Base-by-base conservation (phyloP, 2,329 filamentous ascomycete genomes). In the Colletotrichum abscissum region DNA sequence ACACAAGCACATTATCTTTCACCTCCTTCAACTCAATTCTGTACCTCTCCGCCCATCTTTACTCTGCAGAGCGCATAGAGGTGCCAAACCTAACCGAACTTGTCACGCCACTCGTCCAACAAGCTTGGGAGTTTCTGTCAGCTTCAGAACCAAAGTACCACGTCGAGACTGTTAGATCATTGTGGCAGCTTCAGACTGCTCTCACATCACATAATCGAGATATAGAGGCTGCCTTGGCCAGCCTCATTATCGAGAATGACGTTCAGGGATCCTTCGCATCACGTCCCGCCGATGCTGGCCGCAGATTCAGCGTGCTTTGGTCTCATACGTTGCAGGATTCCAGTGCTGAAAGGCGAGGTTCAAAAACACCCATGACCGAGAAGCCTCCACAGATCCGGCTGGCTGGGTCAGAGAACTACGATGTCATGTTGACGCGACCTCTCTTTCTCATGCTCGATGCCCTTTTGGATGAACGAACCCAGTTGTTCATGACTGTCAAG, bases 81-180 rank as follows among this genome's bases (percentile, higher is more conserved):
- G 76, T 81, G 5, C 78, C 82, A n/a, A 87, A 91, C 28, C 79
- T 92, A 63, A 92, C 87, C 68, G 87, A 85, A 68, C 83, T 97
- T 9, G 89, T 96, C 5, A 87, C 90, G 24, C 87, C 90, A 33
- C 84, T 98, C 26, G 91, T 97, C 19, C 86, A 86, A 1, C 89
- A 92, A 69, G 88, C 96, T 0, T 99, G 97, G 97, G 82, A 85
- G 5, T 95, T 94, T 78, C 84, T 99, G 52, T 94, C 95, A 0
- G 92, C 94, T n/a, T 88, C 92, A 14, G 92, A 92, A 75, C 95
- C 95, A 0, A 98, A 98, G 79, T 97, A 96, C 76, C 97, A 98
- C 79, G 95, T 99, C 38, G 97, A 99, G 84, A 92, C 95, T 22
- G 94, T 97, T 9, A 91, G 94, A 70, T 93, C 92, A 76, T 85